Base-by-base conservation (phyloP, 2,329 filamentous ascomycete species). In the Colletotrichum echinochloae region DNA sequence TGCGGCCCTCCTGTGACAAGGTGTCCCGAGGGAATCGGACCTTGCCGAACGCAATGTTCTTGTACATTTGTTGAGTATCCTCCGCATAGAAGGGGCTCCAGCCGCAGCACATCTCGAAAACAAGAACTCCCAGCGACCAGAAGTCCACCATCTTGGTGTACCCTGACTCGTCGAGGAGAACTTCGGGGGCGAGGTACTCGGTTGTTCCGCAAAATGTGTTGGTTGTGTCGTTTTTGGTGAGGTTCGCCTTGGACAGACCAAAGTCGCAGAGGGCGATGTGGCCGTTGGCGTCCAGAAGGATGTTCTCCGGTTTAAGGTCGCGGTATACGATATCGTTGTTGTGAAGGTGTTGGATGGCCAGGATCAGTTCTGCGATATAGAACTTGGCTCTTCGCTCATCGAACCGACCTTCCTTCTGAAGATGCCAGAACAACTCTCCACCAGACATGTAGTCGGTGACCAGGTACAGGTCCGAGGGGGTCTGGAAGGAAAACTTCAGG, bases 91-190 rank as follows among this genome's bases (percentile, higher is more conserved):
- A 99, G 0, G 96, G 96, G 77, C 94, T 98, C 96, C 96, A 99
- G 41, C 96, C 96, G 77, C 96, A 99, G 84, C 96, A 99, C 96
- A 99, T 99, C 81, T 99, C 96, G 77, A 99, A 99, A 1, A 99
- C 96, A 65, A 99, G 86, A 57, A 99, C 96, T 67, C 96, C 96
- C 16, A 99, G 87, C 1, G 96, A 99, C 96, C 96, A 99, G 81
- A 98, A 99, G 80, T 99, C 96, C 8, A 99, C 96, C 96, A 99
- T 98, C 84, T 98, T 98, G 65, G 96, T 98, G 82, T 99, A 99
- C 41, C 96, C 96, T 77, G 94, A 93, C 83, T 99, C 96, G 75
- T 99, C 96, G 54, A 99, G 84, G 18, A 99, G 86, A 3, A 98
- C 96, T 79, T 99, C 96, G 0, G 96, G 96, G 0, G 96, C 96